A percentile compares a stretch with the other conserved stretches of the same genome.
phyloP scores from a whole-genome alignment of 331 rosid genomes.

The Ulmus americana region DNA sequence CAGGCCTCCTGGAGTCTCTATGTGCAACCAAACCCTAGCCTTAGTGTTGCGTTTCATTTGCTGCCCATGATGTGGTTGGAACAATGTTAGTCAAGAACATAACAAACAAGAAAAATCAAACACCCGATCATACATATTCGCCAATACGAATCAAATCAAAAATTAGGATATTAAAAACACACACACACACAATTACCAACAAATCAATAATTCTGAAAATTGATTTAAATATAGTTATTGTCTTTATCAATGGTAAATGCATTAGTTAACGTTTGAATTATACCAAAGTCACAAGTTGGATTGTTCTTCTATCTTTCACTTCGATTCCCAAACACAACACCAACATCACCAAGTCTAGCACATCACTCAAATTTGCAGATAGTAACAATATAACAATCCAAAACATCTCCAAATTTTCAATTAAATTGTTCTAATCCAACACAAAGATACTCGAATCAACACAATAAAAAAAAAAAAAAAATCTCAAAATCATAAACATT shows the following conservation, averaged over 20 bases:
- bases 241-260: no score
- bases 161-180: background rate
- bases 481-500: background rate
- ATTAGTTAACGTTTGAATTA: no score
- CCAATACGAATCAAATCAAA: background rate
- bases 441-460: background rate
- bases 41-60: slow-evolving; percentile 39
- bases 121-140: background rate
- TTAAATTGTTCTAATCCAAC: background rate
- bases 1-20: no score
- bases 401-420: background rate
- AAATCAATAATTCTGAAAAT: no score
- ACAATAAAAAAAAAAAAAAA: background rate
- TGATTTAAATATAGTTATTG: no score
- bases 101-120: background rate
- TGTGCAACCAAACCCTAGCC: no score
- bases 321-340: no score
- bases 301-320: no score
- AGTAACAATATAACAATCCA: background rate
- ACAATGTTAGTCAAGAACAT: slow-evolving; percentile 11
- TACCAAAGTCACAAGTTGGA: no score
- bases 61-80: slow-evolving; percentile 49
- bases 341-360: background rate
- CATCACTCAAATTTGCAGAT: background rate
- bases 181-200: background rate